Percentiles rank a stretch among this genome's conserved stretches.
Conservation (phyloP, 2,329 filamentous ascomycete genomes). For the Sordariomycetes sp. region DNA sequence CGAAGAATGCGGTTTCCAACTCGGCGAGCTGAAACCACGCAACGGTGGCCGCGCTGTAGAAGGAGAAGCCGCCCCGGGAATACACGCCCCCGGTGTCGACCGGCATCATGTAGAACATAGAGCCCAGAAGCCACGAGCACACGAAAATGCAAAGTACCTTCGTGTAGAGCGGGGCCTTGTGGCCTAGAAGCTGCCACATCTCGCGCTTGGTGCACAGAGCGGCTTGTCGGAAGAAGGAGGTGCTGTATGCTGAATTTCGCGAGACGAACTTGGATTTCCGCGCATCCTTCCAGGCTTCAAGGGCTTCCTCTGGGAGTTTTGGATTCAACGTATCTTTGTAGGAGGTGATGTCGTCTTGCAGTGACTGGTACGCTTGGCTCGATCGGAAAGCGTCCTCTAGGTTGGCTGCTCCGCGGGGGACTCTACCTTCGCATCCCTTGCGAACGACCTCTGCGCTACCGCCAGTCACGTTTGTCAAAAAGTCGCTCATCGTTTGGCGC, state of each 20-base stretch:
- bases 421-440: not conserved
- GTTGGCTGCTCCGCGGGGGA: slow-evolving; percentile 37
- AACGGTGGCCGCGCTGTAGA: slow-evolving; percentile 51
- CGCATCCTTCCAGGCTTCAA: not conserved
- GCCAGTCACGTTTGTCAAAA: slow-evolving; percentile 2
- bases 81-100: slow-evolving; percentile 42
- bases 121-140: slow-evolving; percentile 52
- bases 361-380: slow-evolving; percentile 46
- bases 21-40: slow-evolving; percentile 49
- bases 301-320: not conserved
- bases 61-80: slow-evolving; percentile 45
- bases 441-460: not conserved
- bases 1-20: slow-evolving; percentile 32
- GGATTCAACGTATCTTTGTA: not conserved
- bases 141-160: slow-evolving; percentile 43
- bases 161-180: slow-evolving; percentile 61
- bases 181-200: slow-evolving; percentile 65
- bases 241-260: slow-evolving; percentile 61
- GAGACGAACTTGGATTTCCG: slow-evolving; percentile 56
- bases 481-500: slow-evolving; percentile 5
- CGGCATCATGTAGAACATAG: slow-evolving; percentile 46
- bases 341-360: slow-evolving; percentile 43
- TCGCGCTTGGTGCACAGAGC: slow-evolving; percentile 57
- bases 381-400: slow-evolving; percentile 53
- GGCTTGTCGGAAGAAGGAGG: slow-evolving; percentile 62